These are phyloP conservation scores for sweet orange (Citrus sinensis) DNA, from an alignment of 345 rosid species.

Conservation along the genomic window DNA sequence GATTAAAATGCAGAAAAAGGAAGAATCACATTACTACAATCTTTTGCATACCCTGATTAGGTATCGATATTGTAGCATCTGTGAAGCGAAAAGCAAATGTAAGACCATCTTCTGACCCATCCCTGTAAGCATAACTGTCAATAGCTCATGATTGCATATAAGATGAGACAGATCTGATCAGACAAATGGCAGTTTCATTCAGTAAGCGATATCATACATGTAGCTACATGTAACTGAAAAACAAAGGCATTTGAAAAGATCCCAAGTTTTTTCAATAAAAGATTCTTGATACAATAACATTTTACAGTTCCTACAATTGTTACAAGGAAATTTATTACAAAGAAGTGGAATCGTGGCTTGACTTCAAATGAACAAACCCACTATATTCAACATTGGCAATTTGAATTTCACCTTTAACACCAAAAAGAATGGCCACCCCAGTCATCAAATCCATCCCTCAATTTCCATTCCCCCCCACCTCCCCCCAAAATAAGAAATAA, in stretches of 20 bases:
- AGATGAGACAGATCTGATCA: not conserved
- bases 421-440: too few species aligned
- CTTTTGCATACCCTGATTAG: constrained; percentile 78
- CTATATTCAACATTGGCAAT: too few species aligned
- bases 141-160: constrained; percentile 20
- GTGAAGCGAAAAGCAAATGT: constrained; percentile 96
- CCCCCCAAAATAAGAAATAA: too few species aligned
- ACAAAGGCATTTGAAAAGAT: not conserved
- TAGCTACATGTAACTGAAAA: not conserved
- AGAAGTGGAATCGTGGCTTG: not conserved
- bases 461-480: too few species aligned
- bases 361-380: not conserved
- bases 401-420: too few species aligned
- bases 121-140: constrained; percentile 50
- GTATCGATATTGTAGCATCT: constrained; percentile 67
- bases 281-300: not conserved
- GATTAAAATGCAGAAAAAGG: not conserved
- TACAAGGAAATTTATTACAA: not conserved
- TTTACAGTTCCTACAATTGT: not conserved
- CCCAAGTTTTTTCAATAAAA: too few species aligned
- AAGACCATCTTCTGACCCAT: constrained; percentile 86
- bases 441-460: too few species aligned
- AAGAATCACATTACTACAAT: constrained; percentile 7
- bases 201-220: not conserved
- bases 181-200: not conserved